phyloP scores from a whole-genome alignment of 192 early-diverging fungal genomes.

The Coemansia sp. region DNA sequence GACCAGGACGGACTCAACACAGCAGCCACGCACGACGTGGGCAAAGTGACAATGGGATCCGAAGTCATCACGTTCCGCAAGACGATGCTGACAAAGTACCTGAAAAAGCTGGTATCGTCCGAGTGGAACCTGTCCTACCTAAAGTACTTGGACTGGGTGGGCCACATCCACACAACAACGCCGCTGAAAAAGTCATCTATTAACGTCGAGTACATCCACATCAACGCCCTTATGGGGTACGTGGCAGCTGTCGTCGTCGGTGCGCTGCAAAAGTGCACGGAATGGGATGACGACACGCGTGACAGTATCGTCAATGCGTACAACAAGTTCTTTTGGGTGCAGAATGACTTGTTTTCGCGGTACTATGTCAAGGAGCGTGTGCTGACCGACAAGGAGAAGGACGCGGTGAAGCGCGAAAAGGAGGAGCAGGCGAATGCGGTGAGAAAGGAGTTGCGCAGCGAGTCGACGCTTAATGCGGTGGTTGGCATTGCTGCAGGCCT shows the following conservation, averaged over 20 bases:
- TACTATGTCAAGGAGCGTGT: constrained; percentile 69
- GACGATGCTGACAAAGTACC: constrained; percentile 68
- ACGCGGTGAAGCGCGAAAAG: constrained; percentile 24
- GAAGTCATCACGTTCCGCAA: constrained; percentile 83
- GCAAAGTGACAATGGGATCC: constrained; percentile 57
- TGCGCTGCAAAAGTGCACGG: constrained; percentile 53
- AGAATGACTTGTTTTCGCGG: constrained; percentile 78
- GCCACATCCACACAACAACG: constrained; percentile 74
- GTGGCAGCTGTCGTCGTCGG: constrained; percentile 60
- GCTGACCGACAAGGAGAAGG: constrained; percentile 30
- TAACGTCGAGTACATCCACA: constrained; percentile 81
- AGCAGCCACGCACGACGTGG: constrained; percentile 23
- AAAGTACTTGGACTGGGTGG: constrained; percentile 80
- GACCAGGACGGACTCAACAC: constrained; percentile 65
- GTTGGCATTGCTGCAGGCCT: constrained; percentile 31
- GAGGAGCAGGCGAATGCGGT: constrained; percentile 24
- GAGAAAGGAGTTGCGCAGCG: constrained; percentile 32
- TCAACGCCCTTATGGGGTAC: constrained; percentile 73
- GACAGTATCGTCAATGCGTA: constrained; percentile 66
- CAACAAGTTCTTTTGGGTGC: constrained; percentile 80
- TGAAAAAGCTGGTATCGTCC: constrained; percentile 63
- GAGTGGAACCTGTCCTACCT: constrained; percentile 55
- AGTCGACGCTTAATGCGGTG: constrained; percentile 32
- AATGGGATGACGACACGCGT: constrained; percentile 60
- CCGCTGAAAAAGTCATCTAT: constrained; percentile 72